Conservation (phyloP, 331 rosid species). For the Malus hybrid region DNA sequence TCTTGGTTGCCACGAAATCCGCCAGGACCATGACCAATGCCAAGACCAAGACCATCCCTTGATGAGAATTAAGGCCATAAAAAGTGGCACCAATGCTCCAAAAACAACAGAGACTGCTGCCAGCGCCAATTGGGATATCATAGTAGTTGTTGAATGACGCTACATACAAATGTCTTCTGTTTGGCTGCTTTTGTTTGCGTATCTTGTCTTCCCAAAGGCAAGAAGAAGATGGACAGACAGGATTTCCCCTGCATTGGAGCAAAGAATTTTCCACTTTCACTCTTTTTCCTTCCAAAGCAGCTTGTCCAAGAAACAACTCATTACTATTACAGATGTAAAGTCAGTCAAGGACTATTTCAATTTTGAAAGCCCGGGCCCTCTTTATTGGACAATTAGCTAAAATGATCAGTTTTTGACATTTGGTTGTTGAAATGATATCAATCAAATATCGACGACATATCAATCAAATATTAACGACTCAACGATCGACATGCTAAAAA, state of each 20-base stretch:
- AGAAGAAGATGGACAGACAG: not conserved
- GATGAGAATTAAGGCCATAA: not conserved
- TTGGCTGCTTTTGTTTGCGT: not conserved
- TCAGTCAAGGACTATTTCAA: too few species aligned
- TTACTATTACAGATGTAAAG: too few species aligned
- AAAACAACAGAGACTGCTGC: not conserved
- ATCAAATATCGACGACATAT: too few species aligned
- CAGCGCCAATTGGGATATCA: not conserved
- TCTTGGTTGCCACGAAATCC: not conserved
- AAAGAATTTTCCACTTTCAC: not conserved
- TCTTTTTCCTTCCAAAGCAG: not conserved
- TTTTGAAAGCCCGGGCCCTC: too few species aligned
- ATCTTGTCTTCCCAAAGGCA: not conserved
- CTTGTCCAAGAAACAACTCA: not conserved
- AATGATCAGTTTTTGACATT: too few species aligned
- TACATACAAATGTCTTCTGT: not conserved
- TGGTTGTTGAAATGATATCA: too few species aligned
- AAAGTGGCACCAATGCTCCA: not conserved
- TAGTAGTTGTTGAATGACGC: not conserved
- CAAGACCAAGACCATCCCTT: constrained; percentile 6
- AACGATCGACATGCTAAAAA: too few species aligned
- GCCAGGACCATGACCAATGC: not conserved
- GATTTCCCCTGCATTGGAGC: not conserved
- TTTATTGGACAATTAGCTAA: too few species aligned
- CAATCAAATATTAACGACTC: too few species aligned